Evolutionary conservation across 805 yeast species (phyloP), one percentile per base, ranked within the genome.

Genomic region (Kockiozyma suomiensis): DNA sequence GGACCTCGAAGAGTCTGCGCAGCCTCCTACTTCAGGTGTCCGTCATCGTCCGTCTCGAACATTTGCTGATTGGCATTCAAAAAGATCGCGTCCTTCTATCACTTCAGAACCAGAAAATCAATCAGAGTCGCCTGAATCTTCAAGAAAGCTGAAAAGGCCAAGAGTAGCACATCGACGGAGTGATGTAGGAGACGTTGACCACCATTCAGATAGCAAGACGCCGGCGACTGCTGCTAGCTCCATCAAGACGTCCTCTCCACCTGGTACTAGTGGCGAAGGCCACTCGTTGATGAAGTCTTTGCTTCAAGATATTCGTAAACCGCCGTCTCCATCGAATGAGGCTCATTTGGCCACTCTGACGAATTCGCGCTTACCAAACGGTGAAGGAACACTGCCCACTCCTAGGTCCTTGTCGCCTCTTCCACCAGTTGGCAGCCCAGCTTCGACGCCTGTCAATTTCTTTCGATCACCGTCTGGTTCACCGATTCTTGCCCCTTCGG

Each of bases 401-500:
- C 63, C 64, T 13, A 41, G 55, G 10, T 48, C 63, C 4, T 52
- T 58, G 60, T 56, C 59, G 12, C 66, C 66, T 26, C 51, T 41
- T 28, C 51, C 50, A 2, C 32, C 38, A 13, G 48, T 35, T 10
- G 48, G 19, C n/a, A 57, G 53, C 40, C 56, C 64, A 8, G 32
- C 23, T 8, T 28, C 47, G 15, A 35, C 52, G 2, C 40, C 62
- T 4, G 54, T 25, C 3, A 19, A 33, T 5, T 48, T 42, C 15
- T 35, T 54, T 8, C 42, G 61, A 23, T 62, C 66, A 19, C 66
- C 66, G 15, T 49, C 64, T 3, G 56, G 58, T n/a, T 58, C 66
- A 5, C 61, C 66, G 7, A 42, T 56, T 5, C 41, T 55, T 23
- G 25, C 46, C 21, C 61, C 61, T 32, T 42, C 54, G 15, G 17